Base-by-base conservation (phyloP, 2,329 filamentous ascomycete genomes). In the Verticillium alfalfae region DNA sequence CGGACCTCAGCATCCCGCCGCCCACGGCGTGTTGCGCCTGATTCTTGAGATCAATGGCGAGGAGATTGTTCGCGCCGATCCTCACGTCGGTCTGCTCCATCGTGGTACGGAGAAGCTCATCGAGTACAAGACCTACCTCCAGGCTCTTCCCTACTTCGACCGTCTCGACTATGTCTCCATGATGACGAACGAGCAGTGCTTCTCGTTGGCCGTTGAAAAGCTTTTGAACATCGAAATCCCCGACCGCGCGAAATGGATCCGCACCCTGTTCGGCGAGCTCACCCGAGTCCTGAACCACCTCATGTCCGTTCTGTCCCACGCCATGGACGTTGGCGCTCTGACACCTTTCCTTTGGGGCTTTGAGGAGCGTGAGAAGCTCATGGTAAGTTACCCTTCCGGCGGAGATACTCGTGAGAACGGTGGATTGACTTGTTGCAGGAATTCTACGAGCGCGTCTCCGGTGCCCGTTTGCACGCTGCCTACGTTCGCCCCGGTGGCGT, bases 131-230 rank as follows among this genome's bases (percentile, higher is more conserved):
- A 97, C 94, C 70, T 99, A 99, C 75, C 86, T 98, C 73, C 95
- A 99, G 83, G 95, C 95, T 62, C 83, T 99, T 73, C 95, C 95
- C 61, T 99, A 99, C 83, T 99, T 99, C 76, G 95, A 99, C 80
- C 92, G 95, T 70, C 84, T 99, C 76, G 95, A 99, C 79, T 99
- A 99, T 78, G 93, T 97, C 70, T 97, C 93, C 72, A 99, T 99
- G 96, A 99, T 99, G 95, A 99, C 95, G 72, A 99, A 99, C 79
- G 95, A 99, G 84, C 95, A 99, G 80, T 97, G 93, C 74, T 99
- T 92, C 79, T 88, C 93, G 41, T 85, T 99, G 67, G 95, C 93
- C 22, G 94, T 98, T 61, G 95, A 99, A 85, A 99, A 99, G 84
- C 85, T 99, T 64, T 83, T 99, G 71, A 99, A 99, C 78, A 84